These are phyloP conservation scores for Antrodiella citrinella DNA, from an alignment of 768 basidiomycete genomes.

Conservation along the genomic window DNA sequence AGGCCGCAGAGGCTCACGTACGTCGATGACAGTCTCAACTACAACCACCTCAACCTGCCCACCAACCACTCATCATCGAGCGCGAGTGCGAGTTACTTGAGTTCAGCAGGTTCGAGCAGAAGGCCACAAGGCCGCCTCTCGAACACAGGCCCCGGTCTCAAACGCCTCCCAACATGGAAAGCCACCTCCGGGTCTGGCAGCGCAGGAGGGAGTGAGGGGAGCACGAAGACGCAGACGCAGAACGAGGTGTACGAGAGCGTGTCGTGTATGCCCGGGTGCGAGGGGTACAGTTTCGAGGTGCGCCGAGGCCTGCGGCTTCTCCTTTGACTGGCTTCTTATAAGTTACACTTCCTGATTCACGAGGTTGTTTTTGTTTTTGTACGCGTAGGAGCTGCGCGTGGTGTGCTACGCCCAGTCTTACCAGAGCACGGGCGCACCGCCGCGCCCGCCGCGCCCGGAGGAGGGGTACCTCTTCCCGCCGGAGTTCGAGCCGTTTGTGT, in stretches of 20 bases:
- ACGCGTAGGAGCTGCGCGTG: slow-evolving; percentile 3
- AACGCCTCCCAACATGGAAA: too few species aligned
- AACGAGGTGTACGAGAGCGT: slow-evolving; percentile 4
- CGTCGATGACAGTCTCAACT: too few species aligned
- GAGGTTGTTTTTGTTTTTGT: neutral
- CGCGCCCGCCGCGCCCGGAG: neutral
- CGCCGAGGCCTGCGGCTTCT: neutral
- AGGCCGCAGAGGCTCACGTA: neutral
- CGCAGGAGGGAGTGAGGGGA: neutral
- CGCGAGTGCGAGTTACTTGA: too few species aligned
- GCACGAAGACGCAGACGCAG: neutral
- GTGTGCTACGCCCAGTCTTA: neutral
- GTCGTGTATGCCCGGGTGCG: neutral
- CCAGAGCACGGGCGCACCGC: neutral
- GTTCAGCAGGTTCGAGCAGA: too few species aligned
- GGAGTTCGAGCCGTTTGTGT: neutral
- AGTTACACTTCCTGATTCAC: neutral
- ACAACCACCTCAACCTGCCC: too few species aligned
- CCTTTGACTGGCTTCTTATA: neutral
- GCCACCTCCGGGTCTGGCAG: too few species aligned
- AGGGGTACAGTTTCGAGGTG: slow-evolving; percentile 4
- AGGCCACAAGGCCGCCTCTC: too few species aligned
- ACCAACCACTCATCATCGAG: too few species aligned
- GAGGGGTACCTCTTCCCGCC: neutral
- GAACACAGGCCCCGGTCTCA: too few species aligned